A percentile compares a stretch with the other conserved stretches of the same genome.
Evolutionary conservation across 1,139 yeast species (phyloP).

Genomic region (Ogataea hybrid): DNA sequence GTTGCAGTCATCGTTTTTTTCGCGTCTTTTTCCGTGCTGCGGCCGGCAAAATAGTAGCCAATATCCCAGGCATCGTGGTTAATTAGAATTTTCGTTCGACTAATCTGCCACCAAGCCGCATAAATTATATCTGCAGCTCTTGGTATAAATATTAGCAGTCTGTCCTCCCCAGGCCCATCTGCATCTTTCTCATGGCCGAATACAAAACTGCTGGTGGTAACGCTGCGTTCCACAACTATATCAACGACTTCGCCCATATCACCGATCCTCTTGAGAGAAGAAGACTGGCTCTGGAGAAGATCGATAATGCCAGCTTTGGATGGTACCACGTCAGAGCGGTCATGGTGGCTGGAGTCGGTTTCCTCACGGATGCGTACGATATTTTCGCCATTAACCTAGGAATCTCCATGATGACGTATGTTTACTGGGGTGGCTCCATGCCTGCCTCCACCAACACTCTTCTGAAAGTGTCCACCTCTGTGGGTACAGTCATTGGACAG

Average conservation of each 20-base stretch:
- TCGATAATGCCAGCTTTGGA: constrained; percentile 80
- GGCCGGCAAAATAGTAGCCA: background rate
- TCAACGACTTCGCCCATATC: constrained; percentile 80
- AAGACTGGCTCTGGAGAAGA: constrained; percentile 83
- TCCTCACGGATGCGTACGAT: constrained; percentile 89
- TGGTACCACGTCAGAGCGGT: constrained; percentile 90
- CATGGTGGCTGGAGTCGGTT: constrained; percentile 91
- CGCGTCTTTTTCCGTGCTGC: background rate
- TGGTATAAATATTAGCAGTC: constrained; percentile 3
- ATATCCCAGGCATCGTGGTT: constrained; percentile 2
- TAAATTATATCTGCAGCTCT: background rate
- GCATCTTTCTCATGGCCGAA: constrained; percentile 8
- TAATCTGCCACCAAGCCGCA: constrained; percentile 5
- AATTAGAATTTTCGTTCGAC: background rate
- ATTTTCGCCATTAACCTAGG: constrained; percentile 87
- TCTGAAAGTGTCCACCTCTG: constrained; percentile 84
- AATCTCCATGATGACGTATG: constrained; percentile 69
- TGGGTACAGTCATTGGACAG: constrained; percentile 94
- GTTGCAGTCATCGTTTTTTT: background rate
- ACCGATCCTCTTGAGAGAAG: constrained; percentile 89
- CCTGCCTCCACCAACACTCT: constrained; percentile 73
- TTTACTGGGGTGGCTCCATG: constrained; percentile 64
- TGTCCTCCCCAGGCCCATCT: background rate
- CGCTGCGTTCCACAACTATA: constrained; percentile 84
- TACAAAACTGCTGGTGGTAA: constrained; percentile 69